phyloP scores from a whole-genome alignment of 192 early-diverging fungal species.

The Oehlia diaphana region DNA sequence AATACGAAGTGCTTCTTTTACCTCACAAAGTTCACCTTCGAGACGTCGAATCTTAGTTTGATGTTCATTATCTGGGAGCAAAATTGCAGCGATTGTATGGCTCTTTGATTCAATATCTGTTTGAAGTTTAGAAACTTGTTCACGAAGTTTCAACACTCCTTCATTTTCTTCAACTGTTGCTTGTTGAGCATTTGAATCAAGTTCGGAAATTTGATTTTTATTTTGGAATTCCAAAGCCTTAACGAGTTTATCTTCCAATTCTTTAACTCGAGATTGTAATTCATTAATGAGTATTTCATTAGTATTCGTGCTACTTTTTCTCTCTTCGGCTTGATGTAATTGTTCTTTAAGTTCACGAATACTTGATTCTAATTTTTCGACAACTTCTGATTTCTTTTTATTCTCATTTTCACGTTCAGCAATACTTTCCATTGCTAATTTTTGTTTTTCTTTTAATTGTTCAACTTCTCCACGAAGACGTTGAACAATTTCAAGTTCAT shows the following conservation, averaged over 20 bases:
- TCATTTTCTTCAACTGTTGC: not conserved
- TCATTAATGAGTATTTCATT: not conserved
- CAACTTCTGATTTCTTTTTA: constrained; percentile 7
- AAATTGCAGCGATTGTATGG: constrained; percentile 27
- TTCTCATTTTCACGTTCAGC: not conserved
- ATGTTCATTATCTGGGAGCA: constrained; percentile 14
- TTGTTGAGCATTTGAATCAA: not conserved
- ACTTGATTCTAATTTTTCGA: constrained; percentile 1
- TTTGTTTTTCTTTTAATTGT: constrained; percentile 23
- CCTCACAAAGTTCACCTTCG: constrained; percentile 12
- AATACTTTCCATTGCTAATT: constrained; percentile 12
- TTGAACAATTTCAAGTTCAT: constrained; percentile 24
- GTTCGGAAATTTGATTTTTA: not conserved
- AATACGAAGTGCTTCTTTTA: constrained; percentile 15
- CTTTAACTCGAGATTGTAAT: constrained; percentile 4
- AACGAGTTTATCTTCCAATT: constrained; percentile 11
- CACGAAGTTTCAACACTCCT: not conserved
- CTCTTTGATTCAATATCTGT: constrained; percentile 26
- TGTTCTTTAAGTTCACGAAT: constrained; percentile 1
- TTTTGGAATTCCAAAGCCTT: constrained; percentile 11
- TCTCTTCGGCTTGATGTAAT: not conserved
- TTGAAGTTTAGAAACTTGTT: constrained; percentile 27
- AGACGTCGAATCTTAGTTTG: constrained; percentile 19
- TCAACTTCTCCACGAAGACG: constrained; percentile 24
- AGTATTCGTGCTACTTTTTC: not conserved